Percentiles rank a stretch among this genome's conserved stretches.
Conservation (phyloP, 192 early-diverging fungal genomes). For the Backusella psychrophila region DNA sequence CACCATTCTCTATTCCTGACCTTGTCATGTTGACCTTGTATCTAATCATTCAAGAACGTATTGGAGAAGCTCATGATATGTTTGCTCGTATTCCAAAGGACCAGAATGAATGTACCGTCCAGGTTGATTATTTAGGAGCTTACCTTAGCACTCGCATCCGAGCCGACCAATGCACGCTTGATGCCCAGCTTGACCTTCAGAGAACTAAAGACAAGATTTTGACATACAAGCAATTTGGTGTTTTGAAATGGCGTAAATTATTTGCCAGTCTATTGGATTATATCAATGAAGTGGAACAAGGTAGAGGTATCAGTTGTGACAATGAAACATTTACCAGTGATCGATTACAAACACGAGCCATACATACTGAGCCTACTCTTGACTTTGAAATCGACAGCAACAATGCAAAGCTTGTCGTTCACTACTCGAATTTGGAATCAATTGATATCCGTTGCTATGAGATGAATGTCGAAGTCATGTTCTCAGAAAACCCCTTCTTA, state of each 20-base stretch:
- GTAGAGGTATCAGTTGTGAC: not conserved
- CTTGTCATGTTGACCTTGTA: conserved; percentile 38
- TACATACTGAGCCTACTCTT: conserved; percentile 32
- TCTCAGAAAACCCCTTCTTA: conserved; percentile 44
- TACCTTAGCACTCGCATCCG: conserved; percentile 45
- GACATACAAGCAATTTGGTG: conserved; percentile 38
- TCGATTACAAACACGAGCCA: not conserved
- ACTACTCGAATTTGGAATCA: conserved; percentile 32
- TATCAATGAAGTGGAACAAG: conserved; percentile 30
- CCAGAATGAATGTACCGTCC: conserved; percentile 22
- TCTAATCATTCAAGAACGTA: conserved; percentile 44
- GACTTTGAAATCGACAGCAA: conserved; percentile 35
- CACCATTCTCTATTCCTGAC: conserved; percentile 23
- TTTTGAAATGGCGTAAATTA: conserved; percentile 38
- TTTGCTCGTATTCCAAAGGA: conserved; percentile 17
- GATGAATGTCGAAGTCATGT: conserved; percentile 49
- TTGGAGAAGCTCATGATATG: conserved; percentile 35
- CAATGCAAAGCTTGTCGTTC: conserved; percentile 25
- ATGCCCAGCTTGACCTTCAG: conserved; percentile 13
- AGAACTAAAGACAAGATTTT: conserved; percentile 18
- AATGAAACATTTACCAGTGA: not conserved
- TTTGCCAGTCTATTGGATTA: conserved; percentile 41
- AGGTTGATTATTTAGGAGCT: conserved; percentile 44
- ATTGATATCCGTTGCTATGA: conserved; percentile 41
- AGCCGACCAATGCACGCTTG: not conserved